Evolutionary conservation across 371 early-diverging fungal genomes (phyloP), one percentile per base, ranked within the genome.

Genomic region (Blakeslea trispora): DNA sequence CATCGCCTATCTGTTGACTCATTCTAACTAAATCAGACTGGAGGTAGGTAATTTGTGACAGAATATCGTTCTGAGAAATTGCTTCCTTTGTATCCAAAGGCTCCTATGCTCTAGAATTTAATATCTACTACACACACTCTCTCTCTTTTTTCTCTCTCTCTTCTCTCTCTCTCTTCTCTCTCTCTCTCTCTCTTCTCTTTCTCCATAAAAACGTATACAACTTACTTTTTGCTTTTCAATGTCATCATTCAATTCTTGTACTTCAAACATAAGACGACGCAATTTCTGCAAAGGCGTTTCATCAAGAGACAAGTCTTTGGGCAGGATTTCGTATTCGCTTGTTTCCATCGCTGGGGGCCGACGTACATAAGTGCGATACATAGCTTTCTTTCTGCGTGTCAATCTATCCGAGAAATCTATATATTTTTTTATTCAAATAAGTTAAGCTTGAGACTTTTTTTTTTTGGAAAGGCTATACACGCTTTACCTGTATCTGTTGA

Each of bases 231-330:
- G 69, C 53, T 81, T 77, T 34, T 86, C 83, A 18, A 91, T 60
- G 63, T 90, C 88, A 53, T 85, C 85, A 23, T 75, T 82, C 11
- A 94, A 79, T 54, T 94, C 91, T 57, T 90, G 87, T 3, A 89
- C 88, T 66, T 94, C 95, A 60, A 74, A 88, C 72, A 88, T 83
- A 39, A 94, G 81, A 24, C 95, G 83, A 24, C 90, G 84, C 22
- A 92, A 68, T 60, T 86, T 83, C 63, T 93, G 91, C 31, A 88
- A 64, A 37, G 87, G 74, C 0, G 91, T 90, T 58, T 93, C 95
- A 50, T 80, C 73, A 34, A 88, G 66, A 32, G 66, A 61, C 50
- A 77, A 59, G 5, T 84, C 79, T 57, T 76, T 79, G 4, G 85
- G 84, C 51, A 87, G 45, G 22, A 85, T 69, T 66, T 87, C 87